A percentile compares a stretch with the other conserved stretches of the same genome.
phyloP scores from a whole-genome alignment of 1,284 basidiomycete species.

The Chalciporus sp. region DNA sequence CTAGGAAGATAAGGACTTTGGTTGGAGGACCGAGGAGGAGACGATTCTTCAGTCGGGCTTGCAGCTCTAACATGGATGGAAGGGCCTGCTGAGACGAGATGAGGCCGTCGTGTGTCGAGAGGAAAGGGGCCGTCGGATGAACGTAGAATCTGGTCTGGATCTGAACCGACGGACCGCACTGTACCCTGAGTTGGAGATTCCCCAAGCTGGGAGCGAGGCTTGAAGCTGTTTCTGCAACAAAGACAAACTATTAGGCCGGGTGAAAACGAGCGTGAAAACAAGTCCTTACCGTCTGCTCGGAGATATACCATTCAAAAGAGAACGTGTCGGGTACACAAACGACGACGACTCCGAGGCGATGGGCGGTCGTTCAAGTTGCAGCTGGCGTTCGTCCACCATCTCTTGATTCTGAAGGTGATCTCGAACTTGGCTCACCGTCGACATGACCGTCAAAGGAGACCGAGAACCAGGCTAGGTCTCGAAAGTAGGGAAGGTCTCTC shows the following conservation, averaged over 20 bases:
- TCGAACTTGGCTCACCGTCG: not conserved
- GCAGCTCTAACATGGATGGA: not conserved
- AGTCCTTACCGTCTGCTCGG: not conserved
- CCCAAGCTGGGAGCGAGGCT: not conserved
- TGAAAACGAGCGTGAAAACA: not conserved
- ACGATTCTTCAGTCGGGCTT: not conserved
- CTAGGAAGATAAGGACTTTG: not conserved
- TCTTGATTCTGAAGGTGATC: not conserved
- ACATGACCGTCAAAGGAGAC: not conserved
- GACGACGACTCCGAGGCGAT: not conserved
- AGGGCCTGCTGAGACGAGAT: not conserved
- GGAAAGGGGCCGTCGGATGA: not conserved
- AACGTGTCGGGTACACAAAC: constrained; percentile 21
- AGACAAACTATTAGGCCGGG: not conserved
- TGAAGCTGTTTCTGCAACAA: not conserved
- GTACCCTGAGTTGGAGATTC: not conserved
- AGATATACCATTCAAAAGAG: constrained; percentile 14
- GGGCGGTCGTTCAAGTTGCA: not conserved
- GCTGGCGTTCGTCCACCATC: not conserved
- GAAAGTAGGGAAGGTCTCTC: not conserved
- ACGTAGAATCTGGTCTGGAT: not conserved
- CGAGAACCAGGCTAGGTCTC: not conserved
- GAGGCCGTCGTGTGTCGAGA: not conserved
- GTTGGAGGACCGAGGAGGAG: too few relatives aligned
- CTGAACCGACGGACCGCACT: not conserved